A percentile compares a stretch with the other conserved stretches of the same genome.
Conservation (phyloP, 2,329 filamentous ascomycete genomes). For the Plenodomus tracheiphilus region DNA sequence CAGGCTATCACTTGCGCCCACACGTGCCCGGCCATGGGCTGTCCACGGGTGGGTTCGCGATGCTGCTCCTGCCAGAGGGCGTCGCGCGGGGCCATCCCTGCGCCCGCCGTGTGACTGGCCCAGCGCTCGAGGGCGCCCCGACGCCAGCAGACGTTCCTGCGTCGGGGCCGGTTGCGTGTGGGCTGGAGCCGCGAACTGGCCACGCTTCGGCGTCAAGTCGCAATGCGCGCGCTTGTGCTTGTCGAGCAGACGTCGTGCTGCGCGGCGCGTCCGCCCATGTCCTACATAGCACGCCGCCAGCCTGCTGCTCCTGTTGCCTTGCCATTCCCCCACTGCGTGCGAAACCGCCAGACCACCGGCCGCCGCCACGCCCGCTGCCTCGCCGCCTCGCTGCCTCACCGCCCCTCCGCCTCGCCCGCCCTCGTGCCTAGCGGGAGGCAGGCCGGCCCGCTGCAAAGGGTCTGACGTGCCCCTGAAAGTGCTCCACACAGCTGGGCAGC, state of each 20-base stretch:
- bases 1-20: background rate
- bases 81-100: background rate
- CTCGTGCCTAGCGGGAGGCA: background rate
- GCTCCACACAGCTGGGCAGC: background rate
- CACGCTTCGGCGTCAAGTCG: background rate
- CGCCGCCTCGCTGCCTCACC: too few relatives aligned
- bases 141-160: conserved; percentile 14
- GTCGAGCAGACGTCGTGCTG: background rate
- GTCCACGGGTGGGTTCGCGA: background rate
- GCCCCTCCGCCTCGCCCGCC: too few relatives aligned
- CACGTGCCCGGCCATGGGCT: too few relatives aligned
- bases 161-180: conserved; percentile 3
- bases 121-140: conserved; percentile 1
- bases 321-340: background rate
- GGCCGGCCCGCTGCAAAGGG: conserved; percentile 1
- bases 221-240: background rate
- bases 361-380: background rate
- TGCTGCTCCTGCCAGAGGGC: background rate
- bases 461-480: conserved; percentile 12
- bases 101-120: background rate
- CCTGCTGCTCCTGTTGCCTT: too few relatives aligned
- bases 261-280: too few relatives aligned
- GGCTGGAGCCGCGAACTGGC: too few relatives aligned
- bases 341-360: background rate
- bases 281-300: too few relatives aligned